These are phyloP conservation scores for Gossypium lobatum DNA, from an alignment of 441 rosid species.

Conservation along the genomic window DNA sequence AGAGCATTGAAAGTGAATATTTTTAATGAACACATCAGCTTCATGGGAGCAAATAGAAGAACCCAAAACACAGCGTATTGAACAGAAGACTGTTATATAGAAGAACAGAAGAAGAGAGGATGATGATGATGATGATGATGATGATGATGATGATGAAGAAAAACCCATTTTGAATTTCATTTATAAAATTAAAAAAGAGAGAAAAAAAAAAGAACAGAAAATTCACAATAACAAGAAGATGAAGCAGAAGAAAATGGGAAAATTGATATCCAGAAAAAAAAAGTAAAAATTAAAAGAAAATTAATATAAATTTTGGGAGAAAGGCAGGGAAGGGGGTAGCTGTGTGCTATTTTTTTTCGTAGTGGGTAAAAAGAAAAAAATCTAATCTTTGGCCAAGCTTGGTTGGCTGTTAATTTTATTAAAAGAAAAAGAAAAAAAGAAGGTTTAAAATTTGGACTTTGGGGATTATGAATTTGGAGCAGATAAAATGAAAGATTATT, in stretches of 20 bases:
- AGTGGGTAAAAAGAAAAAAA: background rate
- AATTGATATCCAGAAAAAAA: background rate
- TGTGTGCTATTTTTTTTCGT: background rate
- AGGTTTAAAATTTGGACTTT: background rate
- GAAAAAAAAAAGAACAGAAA: background rate
- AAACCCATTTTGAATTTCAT: conserved; percentile 29
- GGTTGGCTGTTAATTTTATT: conserved; percentile 1
- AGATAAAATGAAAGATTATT: background rate
- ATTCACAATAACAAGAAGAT: background rate
- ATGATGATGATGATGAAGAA: background rate
- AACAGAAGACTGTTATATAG: conserved; percentile 26
- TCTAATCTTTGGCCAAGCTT: background rate
- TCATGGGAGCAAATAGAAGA: conserved; percentile 37
- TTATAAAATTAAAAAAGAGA: background rate
- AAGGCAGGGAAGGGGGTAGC: background rate
- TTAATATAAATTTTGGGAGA: background rate
- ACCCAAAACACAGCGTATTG: conserved; percentile 27
- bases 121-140: background rate
- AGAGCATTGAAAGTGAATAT: conserved; percentile 53
- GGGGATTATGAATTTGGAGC: background rate
- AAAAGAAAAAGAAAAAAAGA: background rate
- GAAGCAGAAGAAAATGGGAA: background rate
- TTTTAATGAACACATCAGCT: conserved; percentile 30
- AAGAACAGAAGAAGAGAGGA: conserved; percentile 22
- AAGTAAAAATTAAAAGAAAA: background rate